Base-by-base conservation (phyloP, 139 green algal genomes). In the Haematococcus lacustris region DNA sequence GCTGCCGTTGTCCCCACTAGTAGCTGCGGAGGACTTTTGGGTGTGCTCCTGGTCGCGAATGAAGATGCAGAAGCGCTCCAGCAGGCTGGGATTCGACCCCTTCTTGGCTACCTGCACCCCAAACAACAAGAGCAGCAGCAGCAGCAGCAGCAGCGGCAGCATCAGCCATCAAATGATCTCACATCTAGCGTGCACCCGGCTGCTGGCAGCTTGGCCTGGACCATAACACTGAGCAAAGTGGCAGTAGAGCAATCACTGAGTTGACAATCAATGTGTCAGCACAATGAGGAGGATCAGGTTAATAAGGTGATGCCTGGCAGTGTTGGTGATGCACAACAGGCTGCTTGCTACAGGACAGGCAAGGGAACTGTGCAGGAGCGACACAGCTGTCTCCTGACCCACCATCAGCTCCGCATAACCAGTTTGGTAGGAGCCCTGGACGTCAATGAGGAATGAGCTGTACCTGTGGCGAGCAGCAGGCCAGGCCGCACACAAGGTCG, bases 391-490 rank as follows among this genome's bases (percentile, higher is more conserved):
- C 4, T 26, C 30, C 62, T 26, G 33, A 30, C 63, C 2, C n/a
- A 63, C 70, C 59, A 70, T 59, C 60, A 75, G 70, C 39, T 35
- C 40, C 32, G 40, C 62, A 32, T 70, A 57, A 2, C 66, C 66
- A 39, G 40, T 41, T 40, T 71, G 66, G 66, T 60, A 71, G 17
- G 63, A 69, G 40, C 40, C 41, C 61, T 76, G 57, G 1, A 78
- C 71, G 65, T 85, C 72, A 33, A 83, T 82, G n/a, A 84, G 70
- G 66, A 81, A 87, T 53, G 76, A 77, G 60, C 60, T 71, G 70
- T 32, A 64, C 53, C 53, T 53, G 43, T n/a, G n/a, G n/a, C n/a
- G n/a, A n/a, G n/a, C n/a, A n/a, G n/a, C n/a, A n/a, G n/a, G n/a
- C n/a, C n/a, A n/a, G n/a, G n/a, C n/a, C n/a, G n/a, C n/a, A n/a